Percentiles rank a stretch among this genome's conserved stretches.
Conservation (phyloP, 202 grass and related monocot genomes). For the Eragrostis tef region DNA sequence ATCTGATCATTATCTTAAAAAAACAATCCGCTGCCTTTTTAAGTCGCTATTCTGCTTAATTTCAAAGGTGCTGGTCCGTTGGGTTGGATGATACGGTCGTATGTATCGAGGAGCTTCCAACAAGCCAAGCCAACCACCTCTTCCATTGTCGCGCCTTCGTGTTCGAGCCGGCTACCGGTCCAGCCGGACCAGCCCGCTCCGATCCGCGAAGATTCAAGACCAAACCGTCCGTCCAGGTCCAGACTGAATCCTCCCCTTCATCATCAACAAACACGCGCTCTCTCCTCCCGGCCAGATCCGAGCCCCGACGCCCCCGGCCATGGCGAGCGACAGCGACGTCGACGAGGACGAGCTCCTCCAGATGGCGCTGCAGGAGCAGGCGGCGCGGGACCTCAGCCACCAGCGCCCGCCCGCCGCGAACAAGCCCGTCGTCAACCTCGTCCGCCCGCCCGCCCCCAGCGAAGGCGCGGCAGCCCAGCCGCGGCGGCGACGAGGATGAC, state of each 20-base stretch:
- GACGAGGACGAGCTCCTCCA: conserved; percentile 99
- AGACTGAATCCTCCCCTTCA: conserved; percentile 18
- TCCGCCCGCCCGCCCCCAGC: conserved; percentile 61
- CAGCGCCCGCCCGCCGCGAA: conserved; percentile 62
- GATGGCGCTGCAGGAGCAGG: conserved; percentile 95
- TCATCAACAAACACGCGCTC: neutral
- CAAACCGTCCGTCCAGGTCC: neutral
- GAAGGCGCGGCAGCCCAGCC: conserved; percentile 57
- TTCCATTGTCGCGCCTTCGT: neutral
- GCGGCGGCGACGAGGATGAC: conserved; percentile 80
- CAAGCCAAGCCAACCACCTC: neutral
- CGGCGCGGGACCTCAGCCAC: conserved; percentile 87
- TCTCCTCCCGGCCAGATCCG: conserved; percentile 47
- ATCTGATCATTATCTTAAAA: no score
- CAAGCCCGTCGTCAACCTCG: conserved; percentile 95
- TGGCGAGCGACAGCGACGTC: conserved; percentile 90
- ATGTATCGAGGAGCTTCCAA: no score
- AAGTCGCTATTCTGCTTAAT: no score
- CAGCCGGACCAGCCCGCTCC: neutral
- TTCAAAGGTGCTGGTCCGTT: no score
- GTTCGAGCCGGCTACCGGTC: neutral
- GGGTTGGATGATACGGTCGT: no score
- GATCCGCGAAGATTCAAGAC: neutral
- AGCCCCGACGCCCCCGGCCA: conserved; percentile 43
- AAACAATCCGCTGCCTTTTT: no score